Conservation (phyloP, 2,329 filamentous ascomycete genomes). For the Talaromyces amestolkiae region DNA sequence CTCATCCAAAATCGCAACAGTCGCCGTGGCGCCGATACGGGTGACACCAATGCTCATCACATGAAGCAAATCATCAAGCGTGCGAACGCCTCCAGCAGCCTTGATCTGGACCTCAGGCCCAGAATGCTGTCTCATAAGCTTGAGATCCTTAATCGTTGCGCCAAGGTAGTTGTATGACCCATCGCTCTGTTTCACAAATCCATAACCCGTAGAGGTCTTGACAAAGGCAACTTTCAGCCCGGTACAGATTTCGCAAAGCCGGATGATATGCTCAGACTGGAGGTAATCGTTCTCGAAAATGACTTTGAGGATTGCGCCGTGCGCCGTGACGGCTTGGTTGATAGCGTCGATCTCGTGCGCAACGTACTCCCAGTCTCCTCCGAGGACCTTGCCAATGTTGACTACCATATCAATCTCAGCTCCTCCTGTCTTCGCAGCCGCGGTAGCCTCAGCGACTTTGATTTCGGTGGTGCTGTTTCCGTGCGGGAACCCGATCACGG, state of each 20-base stretch:
- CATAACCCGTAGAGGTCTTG: neutral
- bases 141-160: neutral
- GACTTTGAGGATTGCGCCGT: neutral
- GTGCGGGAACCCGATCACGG: neutral
- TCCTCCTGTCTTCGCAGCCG: neutral
- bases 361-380: neutral
- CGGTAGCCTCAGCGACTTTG: neutral
- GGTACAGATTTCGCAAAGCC: neutral
- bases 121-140: neutral
- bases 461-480: neutral
- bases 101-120: slow-evolving; percentile 53
- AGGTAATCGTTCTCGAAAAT: neutral
- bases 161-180: neutral
- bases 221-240: neutral
- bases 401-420: neutral
- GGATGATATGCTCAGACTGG: neutral
- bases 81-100: slow-evolving; percentile 57
- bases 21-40: slow-evolving; percentile 58
- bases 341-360: neutral
- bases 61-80: slow-evolving; percentile 55
- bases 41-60: slow-evolving; percentile 56
- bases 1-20: slow-evolving; percentile 55
- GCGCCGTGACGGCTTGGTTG: neutral
- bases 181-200: neutral
- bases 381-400: neutral